A percentile compares a stretch with the other conserved stretches of the same genome.
Conservation (phyloP, 2,329 filamentous ascomycete genomes). For the Pestalotiopsis sp. region DNA sequence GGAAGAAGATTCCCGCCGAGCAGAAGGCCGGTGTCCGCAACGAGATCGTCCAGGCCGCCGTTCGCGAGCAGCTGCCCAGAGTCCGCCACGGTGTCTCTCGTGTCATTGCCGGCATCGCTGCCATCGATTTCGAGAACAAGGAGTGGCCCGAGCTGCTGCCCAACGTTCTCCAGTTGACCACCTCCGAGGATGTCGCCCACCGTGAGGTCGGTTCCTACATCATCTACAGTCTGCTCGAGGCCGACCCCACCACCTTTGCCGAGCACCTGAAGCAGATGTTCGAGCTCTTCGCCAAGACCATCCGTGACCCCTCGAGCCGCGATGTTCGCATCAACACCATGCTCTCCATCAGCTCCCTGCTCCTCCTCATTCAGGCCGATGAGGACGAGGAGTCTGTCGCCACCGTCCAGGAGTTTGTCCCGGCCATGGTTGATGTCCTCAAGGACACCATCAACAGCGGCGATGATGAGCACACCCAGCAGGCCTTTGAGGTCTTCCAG, state of each 20-base stretch:
- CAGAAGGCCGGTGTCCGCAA: constrained; percentile 82
- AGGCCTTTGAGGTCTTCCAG: constrained; percentile 96
- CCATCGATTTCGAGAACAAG: constrained; percentile 82
- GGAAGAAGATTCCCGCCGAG: constrained; percentile 71
- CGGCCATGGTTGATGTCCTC: constrained; percentile 85
- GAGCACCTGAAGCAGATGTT: constrained; percentile 82
- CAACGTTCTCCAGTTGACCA: constrained; percentile 78
- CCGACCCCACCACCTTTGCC: constrained; percentile 80
- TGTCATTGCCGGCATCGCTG: constrained; percentile 84
- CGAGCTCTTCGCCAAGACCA: constrained; percentile 80
- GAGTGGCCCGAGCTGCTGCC: constrained; percentile 83
- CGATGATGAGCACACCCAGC: constrained; percentile 86
- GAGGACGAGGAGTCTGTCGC: constrained; percentile 76
- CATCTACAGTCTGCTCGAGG: constrained; percentile 88
- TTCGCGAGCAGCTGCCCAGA: constrained; percentile 76
- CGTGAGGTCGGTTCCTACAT: constrained; percentile 93
- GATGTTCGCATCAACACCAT: constrained; percentile 96
- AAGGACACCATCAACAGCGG: constrained; percentile 79
- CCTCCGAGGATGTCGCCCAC: constrained; percentile 73
- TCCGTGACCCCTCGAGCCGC: constrained; percentile 85
- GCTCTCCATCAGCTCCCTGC: constrained; percentile 83
- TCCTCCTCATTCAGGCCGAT: constrained; percentile 85
- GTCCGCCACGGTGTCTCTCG: constrained; percentile 87
- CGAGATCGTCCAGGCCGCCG: constrained; percentile 80
- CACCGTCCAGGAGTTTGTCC: constrained; percentile 79